These are phyloP conservation scores for Leccinum obscurum DNA, from an alignment of 768 basidiomycete species.

Conservation along the genomic window DNA sequence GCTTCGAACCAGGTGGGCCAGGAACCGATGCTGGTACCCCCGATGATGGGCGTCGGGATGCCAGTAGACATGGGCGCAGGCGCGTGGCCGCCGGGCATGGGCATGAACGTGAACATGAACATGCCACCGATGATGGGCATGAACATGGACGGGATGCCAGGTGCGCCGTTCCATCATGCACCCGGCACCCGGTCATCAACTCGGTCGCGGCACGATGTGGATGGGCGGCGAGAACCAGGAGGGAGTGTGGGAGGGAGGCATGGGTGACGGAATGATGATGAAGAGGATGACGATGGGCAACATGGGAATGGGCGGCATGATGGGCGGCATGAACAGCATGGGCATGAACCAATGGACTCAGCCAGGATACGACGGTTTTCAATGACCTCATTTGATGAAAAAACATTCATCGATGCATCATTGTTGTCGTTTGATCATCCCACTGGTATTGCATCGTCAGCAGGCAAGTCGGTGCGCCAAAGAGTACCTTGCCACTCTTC, in stretches of 20 bases:
- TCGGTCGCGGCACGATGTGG: conserved; percentile 33
- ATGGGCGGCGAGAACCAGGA: conserved; percentile 35
- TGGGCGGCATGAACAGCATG: conserved; percentile 38
- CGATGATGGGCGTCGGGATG: conserved; percentile 41
- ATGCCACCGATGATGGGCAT: conserved; percentile 42
- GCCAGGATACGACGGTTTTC: conserved; percentile 34
- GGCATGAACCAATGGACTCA: conserved; percentile 42
- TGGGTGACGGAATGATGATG: conserved; percentile 47
- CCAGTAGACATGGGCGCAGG: conserved; percentile 36
- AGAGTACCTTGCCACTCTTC: too few species aligned
- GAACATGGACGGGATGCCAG: conserved; percentile 36
- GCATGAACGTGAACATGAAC: conserved; percentile 40
- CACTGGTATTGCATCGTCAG: too few species aligned
- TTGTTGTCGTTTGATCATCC: neutral
- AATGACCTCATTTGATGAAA: conserved; percentile 15
- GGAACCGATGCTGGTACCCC: conserved; percentile 36
- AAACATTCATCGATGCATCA: neutral
- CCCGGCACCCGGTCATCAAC: conserved; percentile 25
- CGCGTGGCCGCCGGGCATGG: conserved; percentile 17
- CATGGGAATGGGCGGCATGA: conserved; percentile 35
- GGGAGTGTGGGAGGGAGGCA: conserved; percentile 39
- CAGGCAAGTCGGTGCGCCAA: too few species aligned
- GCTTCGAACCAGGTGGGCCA: conserved; percentile 17
- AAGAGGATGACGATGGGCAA: conserved; percentile 38
- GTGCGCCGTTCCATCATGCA: conserved; percentile 23